Percentiles rank a stretch among this genome's conserved stretches.
Evolutionary conservation across 129 eudicot species (phyloP).

Genomic region (Flaveria sonorensis): DNA sequence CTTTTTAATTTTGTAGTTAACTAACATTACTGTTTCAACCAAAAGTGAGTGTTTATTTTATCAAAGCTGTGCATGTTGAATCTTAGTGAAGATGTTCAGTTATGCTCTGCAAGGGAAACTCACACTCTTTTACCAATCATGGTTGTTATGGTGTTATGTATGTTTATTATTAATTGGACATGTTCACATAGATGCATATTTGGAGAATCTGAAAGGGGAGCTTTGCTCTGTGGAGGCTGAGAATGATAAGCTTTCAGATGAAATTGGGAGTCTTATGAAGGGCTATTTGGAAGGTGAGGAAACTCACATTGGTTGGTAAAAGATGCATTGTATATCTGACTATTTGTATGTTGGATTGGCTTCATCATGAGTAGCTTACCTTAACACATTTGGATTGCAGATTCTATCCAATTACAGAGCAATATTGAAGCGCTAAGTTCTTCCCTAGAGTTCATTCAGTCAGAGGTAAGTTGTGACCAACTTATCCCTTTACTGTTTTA

Average conservation of each 20-base stretch:
- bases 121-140: background rate
- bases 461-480: slow-evolving; percentile 43
- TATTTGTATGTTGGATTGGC: background rate
- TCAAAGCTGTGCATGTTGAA: background rate
- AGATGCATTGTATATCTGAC: background rate
- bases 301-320: background rate
- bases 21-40: too few relatives aligned
- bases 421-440: slow-evolving; percentile 53
- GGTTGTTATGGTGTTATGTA: background rate
- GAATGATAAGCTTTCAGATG: slow-evolving; percentile 40
- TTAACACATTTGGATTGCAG: slow-evolving; percentile 37
- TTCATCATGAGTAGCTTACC: slow-evolving; percentile 11
- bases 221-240: slow-evolving; percentile 50
- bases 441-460: slow-evolving; percentile 44
- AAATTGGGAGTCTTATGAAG: slow-evolving; percentile 48
- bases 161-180: background rate
- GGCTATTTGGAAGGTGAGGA: slow-evolving; percentile 56
- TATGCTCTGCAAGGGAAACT: background rate
- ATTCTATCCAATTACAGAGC: slow-evolving; percentile 47
- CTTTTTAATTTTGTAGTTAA: too few relatives aligned
- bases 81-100: background rate
- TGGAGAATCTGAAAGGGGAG: slow-evolving; percentile 48
- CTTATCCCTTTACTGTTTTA: background rate
- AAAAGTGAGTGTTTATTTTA: too few relatives aligned
- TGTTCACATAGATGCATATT: slow-evolving; percentile 48